A percentile compares a stretch with the other conserved stretches of the same genome.
Evolutionary conservation across 2,329 filamentous ascomycete species (phyloP).

Genomic region (Cryphonectria carpinicola): DNA sequence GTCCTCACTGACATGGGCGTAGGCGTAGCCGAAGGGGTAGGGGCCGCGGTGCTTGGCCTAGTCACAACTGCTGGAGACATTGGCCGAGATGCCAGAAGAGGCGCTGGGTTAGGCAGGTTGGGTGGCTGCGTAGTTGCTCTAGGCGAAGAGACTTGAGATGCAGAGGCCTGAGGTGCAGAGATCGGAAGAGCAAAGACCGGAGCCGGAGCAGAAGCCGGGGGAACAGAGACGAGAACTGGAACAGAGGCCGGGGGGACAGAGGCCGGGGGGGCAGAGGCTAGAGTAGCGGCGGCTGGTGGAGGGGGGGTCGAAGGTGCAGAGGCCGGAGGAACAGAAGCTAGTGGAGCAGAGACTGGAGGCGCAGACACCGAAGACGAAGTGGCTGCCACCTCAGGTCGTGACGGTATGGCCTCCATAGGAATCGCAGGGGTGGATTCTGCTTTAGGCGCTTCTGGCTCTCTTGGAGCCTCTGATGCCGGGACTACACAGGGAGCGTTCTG

Average conservation of each 20-base stretch:
- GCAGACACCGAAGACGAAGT: conserved; percentile 23
- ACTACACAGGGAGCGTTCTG: conserved; percentile 15
- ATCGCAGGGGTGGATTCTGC: conserved; percentile 17
- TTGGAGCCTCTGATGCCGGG: conserved; percentile 6
- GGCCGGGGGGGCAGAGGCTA: neutral
- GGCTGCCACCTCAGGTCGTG: neutral
- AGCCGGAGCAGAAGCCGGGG: conserved; percentile 25
- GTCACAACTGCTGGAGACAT: conserved; percentile 17
- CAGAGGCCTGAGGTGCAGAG: conserved; percentile 18
- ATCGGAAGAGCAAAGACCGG: neutral
- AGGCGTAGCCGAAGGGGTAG: conserved; percentile 4
- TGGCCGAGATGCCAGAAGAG: conserved; percentile 13
- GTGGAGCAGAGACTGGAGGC: conserved; percentile 30
- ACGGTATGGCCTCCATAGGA: conserved; percentile 5
- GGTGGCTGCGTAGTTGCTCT: conserved; percentile 31
- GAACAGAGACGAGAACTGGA: conserved; percentile 10
- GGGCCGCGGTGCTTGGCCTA: neutral
- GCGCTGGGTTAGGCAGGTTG: conserved; percentile 30
- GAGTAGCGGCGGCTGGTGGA: neutral
- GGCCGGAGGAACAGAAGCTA: neutral
- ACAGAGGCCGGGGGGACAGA: too few species aligned
- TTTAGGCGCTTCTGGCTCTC: conserved; percentile 28
- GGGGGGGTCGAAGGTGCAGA: conserved; percentile 25
- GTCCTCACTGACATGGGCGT: conserved; percentile 12
- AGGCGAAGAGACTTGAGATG: conserved; percentile 29